Percentiles rank a stretch among this genome's conserved stretches.
Evolutionary conservation across 805 yeast species (phyloP).

Genomic region (Zygosaccharomyces siamensis): DNA sequence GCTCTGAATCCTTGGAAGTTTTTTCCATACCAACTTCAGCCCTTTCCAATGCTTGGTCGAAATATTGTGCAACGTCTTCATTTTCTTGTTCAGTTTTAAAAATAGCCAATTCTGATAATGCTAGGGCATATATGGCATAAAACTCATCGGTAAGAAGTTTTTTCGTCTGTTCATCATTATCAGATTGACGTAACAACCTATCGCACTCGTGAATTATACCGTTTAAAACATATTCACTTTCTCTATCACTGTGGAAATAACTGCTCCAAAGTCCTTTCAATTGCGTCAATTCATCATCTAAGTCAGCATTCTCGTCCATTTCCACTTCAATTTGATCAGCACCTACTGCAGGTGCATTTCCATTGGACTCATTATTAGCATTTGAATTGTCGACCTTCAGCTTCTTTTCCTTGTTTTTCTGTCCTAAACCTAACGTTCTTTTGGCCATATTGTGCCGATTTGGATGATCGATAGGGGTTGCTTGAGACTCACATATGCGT

Average conservation of each 20-base stretch:
- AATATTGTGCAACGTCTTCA: conserved; percentile 47
- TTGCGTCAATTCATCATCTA: conserved; percentile 76
- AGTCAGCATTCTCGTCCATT: conserved; percentile 62
- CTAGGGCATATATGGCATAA: conserved; percentile 68
- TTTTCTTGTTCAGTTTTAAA: conserved; percentile 44
- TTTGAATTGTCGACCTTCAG: conserved; percentile 19
- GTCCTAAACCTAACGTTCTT: conserved; percentile 63
- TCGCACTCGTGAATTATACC: conserved; percentile 95
- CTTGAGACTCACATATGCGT: background rate
- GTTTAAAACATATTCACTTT: conserved; percentile 61
- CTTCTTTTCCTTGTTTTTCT: conserved; percentile 43
- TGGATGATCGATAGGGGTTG: background rate
- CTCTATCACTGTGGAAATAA: conserved; percentile 50
- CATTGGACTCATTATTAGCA: conserved; percentile 16
- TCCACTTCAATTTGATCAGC: conserved; percentile 55
- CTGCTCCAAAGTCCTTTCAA: conserved; percentile 67
- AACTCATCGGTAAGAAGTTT: conserved; percentile 46
- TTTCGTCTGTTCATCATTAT: conserved; percentile 21
- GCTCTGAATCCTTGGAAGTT: conserved; percentile 38
- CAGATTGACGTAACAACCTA: conserved; percentile 50
- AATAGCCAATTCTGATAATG: conserved; percentile 59
- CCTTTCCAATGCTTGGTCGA: conserved; percentile 52
- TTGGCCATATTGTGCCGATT: conserved; percentile 45
- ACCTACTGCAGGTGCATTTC: conserved; percentile 22
- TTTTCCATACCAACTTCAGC: conserved; percentile 18